A percentile compares a stretch with the other conserved stretches of the same genome.
These are phyloP conservation scores for Hemisphaericaspora lyxosophila DNA, from an alignment of 1,139 yeast genomes.

Conservation along the genomic window DNA sequence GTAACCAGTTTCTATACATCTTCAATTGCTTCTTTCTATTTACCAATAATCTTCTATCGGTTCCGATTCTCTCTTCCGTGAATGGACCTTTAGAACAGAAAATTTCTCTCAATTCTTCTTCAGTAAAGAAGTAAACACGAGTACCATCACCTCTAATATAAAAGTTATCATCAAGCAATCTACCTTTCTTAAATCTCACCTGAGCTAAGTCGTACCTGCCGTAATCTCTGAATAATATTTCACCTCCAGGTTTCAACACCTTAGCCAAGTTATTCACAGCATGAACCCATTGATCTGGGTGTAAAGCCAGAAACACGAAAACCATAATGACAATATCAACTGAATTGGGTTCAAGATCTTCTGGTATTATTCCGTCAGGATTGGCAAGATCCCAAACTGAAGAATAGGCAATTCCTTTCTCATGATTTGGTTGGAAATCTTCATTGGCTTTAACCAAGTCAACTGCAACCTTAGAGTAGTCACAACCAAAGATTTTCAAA, in stretches of 20 bases:
- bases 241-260: constrained; percentile 89
- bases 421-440: constrained; percentile 47
- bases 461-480: constrained; percentile 87
- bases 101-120: constrained; percentile 78
- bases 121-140: constrained; percentile 93
- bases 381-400: constrained; percentile 96
- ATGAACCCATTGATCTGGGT: constrained; percentile 87
- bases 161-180: constrained; percentile 86
- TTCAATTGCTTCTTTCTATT: constrained; percentile 88
- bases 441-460: constrained; percentile 71
- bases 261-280: constrained; percentile 71
- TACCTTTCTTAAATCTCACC: constrained; percentile 84
- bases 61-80: constrained; percentile 70
- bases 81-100: constrained; percentile 65
- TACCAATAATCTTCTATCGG: constrained; percentile 87
- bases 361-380: constrained; percentile 72
- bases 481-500: constrained; percentile 79
- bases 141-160: constrained; percentile 98
- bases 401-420: constrained; percentile 67
- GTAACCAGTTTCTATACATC: constrained; percentile 97
- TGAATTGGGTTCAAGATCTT: constrained; percentile 74
- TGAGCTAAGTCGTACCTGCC: constrained; percentile 97
- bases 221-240: constrained; percentile 85
- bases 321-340: constrained; percentile 92
- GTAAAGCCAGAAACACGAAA: constrained; percentile 87